Evolutionary conservation across 1,284 basidiomycete species (phyloP).

Genomic region (Mrakiaceae sp.): DNA sequence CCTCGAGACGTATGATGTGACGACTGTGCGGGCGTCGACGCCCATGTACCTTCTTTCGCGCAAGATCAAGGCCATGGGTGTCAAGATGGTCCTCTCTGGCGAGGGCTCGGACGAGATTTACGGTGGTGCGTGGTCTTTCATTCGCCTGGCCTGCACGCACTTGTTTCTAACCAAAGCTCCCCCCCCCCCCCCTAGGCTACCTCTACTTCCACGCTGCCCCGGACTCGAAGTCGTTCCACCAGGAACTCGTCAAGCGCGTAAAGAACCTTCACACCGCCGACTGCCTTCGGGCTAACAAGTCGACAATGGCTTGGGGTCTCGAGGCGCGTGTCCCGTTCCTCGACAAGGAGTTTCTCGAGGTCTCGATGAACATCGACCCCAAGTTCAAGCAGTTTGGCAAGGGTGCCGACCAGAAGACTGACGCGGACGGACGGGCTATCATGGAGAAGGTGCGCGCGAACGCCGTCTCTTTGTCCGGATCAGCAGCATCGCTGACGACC

Average conservation of each 20-base stretch:
- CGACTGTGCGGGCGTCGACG: conserved; percentile 93
- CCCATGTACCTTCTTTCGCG: conserved; percentile 75
- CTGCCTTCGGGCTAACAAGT: conserved; percentile 98
- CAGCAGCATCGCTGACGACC: background rate
- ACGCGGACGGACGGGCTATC: conserved; percentile 71
- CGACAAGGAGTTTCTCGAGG: conserved; percentile 91
- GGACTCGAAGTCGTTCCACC: conserved; percentile 78
- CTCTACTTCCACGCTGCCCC: conserved; percentile 99
- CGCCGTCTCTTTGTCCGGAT: background rate
- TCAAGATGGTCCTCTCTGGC: conserved; percentile 98
- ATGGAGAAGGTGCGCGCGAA: conserved; percentile 75
- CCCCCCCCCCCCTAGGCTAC: conserved; percentile 52
- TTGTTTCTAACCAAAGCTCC: background rate
- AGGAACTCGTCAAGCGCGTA: conserved; percentile 87
- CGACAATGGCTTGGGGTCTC: conserved; percentile 99
- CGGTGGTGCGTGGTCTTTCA: conserved; percentile 50
- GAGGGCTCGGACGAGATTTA: conserved; percentile 98
- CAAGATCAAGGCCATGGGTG: conserved; percentile 99
- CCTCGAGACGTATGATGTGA: conserved; percentile 98
- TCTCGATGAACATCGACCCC: conserved; percentile 82
- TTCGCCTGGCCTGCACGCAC: background rate
- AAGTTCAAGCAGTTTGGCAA: conserved; percentile 86
- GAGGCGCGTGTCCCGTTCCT: conserved; percentile 99
- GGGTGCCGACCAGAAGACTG: conserved; percentile 59
- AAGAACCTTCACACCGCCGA: conserved; percentile 98